phyloP scores from a whole-genome alignment of 2,329 filamentous ascomycete species.

The Metarhizium humberi region DNA sequence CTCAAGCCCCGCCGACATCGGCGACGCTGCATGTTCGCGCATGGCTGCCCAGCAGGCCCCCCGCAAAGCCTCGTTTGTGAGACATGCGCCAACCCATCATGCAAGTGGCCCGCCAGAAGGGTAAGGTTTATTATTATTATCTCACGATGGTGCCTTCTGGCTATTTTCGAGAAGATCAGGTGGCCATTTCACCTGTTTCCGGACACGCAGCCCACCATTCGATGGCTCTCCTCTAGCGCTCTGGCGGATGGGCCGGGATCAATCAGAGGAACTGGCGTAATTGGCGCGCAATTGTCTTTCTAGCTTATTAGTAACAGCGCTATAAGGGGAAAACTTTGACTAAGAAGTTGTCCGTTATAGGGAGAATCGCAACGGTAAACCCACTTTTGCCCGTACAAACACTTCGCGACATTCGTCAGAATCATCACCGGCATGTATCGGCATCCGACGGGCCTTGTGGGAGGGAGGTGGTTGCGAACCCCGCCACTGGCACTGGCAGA shows the following conservation, averaged over 20 bases:
- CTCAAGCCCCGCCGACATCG: conserved; percentile 1
- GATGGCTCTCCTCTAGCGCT: not conserved
- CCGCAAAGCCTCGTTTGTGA: not conserved
- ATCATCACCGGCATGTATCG: conserved; percentile 9
- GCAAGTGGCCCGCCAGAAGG: not conserved
- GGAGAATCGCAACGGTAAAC: not conserved
- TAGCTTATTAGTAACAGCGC: not conserved
- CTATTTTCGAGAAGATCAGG: not conserved
- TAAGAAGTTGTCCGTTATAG: conserved; percentile 3
- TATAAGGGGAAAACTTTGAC: conserved; percentile 3
- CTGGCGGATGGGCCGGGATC: not conserved
- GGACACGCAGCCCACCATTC: not conserved
- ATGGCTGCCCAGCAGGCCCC: not conserved
- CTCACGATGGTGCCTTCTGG: not conserved
- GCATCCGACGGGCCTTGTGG: conserved; percentile 7
- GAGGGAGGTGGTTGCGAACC: not conserved
- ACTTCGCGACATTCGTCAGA: conserved; percentile 1
- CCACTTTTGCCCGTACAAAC: conserved; percentile 6
- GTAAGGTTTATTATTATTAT: not conserved
- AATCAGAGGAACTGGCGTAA: not conserved
- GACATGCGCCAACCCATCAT: not conserved
- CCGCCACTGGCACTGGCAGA: conserved; percentile 1
- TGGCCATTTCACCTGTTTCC: not conserved
- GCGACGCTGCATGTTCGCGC: not conserved
- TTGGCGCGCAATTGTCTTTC: not conserved